These are phyloP conservation scores for Trichoderma virens DNA, from an alignment of 495 filamentous ascomycete species.

Conservation along the genomic window DNA sequence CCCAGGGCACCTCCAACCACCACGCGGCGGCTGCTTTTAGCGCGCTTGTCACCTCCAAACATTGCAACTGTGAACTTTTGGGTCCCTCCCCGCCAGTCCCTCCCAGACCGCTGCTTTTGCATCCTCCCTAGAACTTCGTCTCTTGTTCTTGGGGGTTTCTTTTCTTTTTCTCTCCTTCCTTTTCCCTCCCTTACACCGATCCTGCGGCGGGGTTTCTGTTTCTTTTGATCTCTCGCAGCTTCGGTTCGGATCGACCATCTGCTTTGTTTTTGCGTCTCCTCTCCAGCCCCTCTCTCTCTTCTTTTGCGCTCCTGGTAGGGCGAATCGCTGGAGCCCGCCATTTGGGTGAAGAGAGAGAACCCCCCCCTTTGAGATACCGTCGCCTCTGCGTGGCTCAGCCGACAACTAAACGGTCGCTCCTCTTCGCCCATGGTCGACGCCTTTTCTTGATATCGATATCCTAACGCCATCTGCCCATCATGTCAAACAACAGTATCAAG, in stretches of 20 bases:
- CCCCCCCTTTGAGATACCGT: not conserved
- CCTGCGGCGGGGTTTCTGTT: not conserved
- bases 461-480: slow-evolving; percentile 28
- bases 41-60: not conserved
- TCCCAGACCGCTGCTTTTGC: slow-evolving; percentile 6
- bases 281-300: not conserved
- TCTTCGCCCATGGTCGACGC: not conserved
- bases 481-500: slow-evolving; percentile 54
- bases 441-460: not conserved
- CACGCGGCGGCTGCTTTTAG: slow-evolving; percentile 4
- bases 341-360: not conserved
- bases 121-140: not conserved
- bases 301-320: not conserved
- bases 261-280: not conserved
- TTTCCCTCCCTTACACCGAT: not conserved
- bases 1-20: not conserved
- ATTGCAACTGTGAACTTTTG: not conserved
- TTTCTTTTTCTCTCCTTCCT: not conserved
- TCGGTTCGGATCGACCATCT: not conserved
- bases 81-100: slow-evolving; percentile 1
- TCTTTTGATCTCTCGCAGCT: not conserved
- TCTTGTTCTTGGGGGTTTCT: not conserved
- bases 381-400: not conserved
- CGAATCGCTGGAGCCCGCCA: not conserved
- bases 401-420: not conserved